These are phyloP conservation scores for Penicillium sp. DNA, from an alignment of 2,329 filamentous ascomycete species.

Conservation along the genomic window DNA sequence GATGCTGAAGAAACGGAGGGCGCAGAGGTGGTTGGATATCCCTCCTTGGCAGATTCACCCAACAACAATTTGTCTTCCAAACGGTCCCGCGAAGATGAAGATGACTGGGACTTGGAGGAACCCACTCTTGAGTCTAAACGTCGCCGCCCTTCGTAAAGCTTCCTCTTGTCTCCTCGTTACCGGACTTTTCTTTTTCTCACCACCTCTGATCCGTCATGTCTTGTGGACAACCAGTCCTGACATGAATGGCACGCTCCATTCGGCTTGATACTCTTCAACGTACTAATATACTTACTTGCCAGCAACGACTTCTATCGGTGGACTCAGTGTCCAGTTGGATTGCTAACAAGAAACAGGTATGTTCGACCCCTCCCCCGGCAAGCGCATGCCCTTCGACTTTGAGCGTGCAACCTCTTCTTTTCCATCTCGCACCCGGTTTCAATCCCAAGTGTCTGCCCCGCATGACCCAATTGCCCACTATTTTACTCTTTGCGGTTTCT, in stretches of 20 bases:
- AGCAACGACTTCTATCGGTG: conserved; percentile 9
- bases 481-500: background rate
- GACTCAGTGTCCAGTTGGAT: background rate
- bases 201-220: background rate
- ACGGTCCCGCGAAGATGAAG: conserved; percentile 36
- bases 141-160: conserved; percentile 45
- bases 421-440: background rate
- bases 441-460: background rate
- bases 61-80: conserved; percentile 29
- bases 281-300: conserved; percentile 13
- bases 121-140: conserved; percentile 50
- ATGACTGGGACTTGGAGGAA: conserved; percentile 30
- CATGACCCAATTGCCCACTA: background rate
- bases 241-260: background rate
- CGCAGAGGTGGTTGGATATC: conserved; percentile 22
- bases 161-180: background rate
- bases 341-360: conserved; percentile 9
- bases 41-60: conserved; percentile 17
- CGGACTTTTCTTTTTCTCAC: background rate
- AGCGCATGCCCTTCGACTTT: background rate
- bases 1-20: conserved; percentile 32
- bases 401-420: background rate
- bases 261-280: background rate
- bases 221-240: background rate
- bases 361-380: conserved; percentile 2